These are phyloP conservation scores for Scheffersomyces ergatensis DNA, from an alignment of 805 yeast species.

Conservation along the genomic window DNA sequence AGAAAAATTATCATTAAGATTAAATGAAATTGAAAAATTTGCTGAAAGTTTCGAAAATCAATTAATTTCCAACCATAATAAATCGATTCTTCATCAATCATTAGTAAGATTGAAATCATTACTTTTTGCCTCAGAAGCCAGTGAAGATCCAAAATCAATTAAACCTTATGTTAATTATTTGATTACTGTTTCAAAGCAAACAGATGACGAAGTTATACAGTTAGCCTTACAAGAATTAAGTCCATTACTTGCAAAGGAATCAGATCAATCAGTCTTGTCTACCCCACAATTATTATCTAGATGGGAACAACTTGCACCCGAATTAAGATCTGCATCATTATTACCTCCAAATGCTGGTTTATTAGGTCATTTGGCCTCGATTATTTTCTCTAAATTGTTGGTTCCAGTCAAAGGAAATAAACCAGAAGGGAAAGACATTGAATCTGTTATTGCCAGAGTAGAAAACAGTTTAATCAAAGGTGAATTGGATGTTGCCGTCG, in stretches of 20 bases:
- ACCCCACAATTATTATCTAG: conserved; percentile 75
- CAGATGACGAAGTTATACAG: conserved; percentile 33
- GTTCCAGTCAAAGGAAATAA: conserved; percentile 72
- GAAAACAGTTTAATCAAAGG: conserved; percentile 71
- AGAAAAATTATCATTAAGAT: conserved; percentile 53
- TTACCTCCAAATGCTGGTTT: conserved; percentile 96
- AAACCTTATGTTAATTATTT: conserved; percentile 39
- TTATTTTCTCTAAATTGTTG: conserved; percentile 70
- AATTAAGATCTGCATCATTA: conserved; percentile 82
- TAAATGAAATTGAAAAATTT: conserved; percentile 55
- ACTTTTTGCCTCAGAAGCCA: conserved; percentile 12
- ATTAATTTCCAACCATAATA: conserved; percentile 30
- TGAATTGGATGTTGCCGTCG: conserved; percentile 83
- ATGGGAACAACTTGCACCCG: conserved; percentile 79
- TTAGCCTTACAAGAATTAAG: conserved; percentile 32
- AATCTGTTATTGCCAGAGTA: conserved; percentile 84
- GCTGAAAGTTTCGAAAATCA: conserved; percentile 42
- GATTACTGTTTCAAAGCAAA: conserved; percentile 14
- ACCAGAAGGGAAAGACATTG: conserved; percentile 81
- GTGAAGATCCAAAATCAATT: conserved; percentile 24
- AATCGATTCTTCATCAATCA: conserved; percentile 28
- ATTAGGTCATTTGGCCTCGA: conserved; percentile 84
- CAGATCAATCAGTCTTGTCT: conserved; percentile 60
- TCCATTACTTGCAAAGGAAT: conserved; percentile 33
- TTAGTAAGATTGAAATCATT: conserved; percentile 31